Conservation (phyloP, 108 stramenopile species). For the Nannochloropsis gaditana region DNA sequence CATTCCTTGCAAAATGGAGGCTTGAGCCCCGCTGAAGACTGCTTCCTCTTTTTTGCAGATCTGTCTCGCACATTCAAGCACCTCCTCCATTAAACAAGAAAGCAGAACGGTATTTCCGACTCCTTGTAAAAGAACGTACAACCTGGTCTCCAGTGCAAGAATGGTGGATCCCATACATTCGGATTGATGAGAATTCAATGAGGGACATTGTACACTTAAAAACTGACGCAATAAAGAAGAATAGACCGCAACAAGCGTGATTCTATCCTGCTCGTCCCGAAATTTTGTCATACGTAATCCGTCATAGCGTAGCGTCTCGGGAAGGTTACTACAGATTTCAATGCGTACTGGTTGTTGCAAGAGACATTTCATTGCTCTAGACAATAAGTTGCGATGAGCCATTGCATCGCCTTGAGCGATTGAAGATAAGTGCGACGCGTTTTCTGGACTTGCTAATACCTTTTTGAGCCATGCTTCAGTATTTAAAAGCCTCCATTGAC, state of each 20-base stretch:
- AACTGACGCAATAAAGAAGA: constrained; percentile 15
- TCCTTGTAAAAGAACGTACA: not conserved
- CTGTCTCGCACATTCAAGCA: not conserved
- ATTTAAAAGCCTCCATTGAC: not conserved
- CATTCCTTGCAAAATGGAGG: not conserved
- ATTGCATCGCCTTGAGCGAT: not conserved
- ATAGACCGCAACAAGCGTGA: not conserved
- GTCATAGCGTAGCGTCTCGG: not conserved
- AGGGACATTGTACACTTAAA: not conserved
- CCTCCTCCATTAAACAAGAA: not conserved
- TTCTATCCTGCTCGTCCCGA: not conserved
- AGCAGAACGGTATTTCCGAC: not conserved
- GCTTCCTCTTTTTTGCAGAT: not conserved
- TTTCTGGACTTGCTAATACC: not conserved
- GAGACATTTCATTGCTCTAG: not conserved
- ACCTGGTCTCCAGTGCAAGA: not conserved
- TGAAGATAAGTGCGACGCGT: not conserved
- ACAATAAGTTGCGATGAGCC: not conserved
- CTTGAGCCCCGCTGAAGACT: not conserved
- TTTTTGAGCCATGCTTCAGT: not conserved
- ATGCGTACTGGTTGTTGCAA: not conserved
- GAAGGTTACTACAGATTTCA: not conserved
- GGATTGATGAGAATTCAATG: not conserved
- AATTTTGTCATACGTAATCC: not conserved
- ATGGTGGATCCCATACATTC: not conserved